Percentiles rank a stretch among this genome's conserved stretches.
phyloP scores from a whole-genome alignment of 2,329 filamentous ascomycete species.

The Epicoccum nigrum region DNA sequence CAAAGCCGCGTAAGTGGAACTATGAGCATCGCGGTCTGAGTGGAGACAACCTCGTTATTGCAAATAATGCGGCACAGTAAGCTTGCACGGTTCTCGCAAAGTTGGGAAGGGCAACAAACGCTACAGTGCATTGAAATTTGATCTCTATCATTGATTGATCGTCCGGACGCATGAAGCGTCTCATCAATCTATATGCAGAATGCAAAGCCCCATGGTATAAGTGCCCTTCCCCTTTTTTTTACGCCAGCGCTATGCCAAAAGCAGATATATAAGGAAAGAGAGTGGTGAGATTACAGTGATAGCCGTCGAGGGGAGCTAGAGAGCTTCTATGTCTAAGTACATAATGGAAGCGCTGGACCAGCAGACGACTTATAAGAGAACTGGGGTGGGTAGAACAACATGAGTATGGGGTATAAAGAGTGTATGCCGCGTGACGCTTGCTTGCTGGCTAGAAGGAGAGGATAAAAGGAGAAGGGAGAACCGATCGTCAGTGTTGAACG shows the following conservation, averaged over 20 bases:
- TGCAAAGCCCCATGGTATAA: constrained; percentile 18
- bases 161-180: constrained; percentile 8
- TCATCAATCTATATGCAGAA: constrained; percentile 23
- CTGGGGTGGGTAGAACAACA: not conserved
- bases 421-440: constrained; percentile 22
- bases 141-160: constrained; percentile 19
- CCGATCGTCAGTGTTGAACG: not conserved
- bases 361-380: constrained; percentile 24
- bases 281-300: constrained; percentile 23
- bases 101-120: constrained; percentile 28
- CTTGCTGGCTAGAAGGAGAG: constrained; percentile 20
- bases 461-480: constrained; percentile 3
- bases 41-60: not conserved
- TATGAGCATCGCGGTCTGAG: not conserved
- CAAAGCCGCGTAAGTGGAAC: too few relatives aligned
- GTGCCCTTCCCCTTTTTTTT: constrained; percentile 28
- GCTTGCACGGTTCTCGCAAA: constrained; percentile 1
- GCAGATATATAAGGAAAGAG: constrained; percentile 16
- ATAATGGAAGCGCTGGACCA: constrained; percentile 25
- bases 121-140: constrained; percentile 26
- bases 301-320: constrained; percentile 3
- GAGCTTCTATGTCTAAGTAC: constrained; percentile 21
- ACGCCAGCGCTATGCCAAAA: constrained; percentile 36
- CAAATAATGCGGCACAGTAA: not conserved
- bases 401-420: constrained; percentile 24